These are phyloP conservation scores for Serendipita vermifera DNA, from an alignment of 768 basidiomycete species.

Conservation along the genomic window DNA sequence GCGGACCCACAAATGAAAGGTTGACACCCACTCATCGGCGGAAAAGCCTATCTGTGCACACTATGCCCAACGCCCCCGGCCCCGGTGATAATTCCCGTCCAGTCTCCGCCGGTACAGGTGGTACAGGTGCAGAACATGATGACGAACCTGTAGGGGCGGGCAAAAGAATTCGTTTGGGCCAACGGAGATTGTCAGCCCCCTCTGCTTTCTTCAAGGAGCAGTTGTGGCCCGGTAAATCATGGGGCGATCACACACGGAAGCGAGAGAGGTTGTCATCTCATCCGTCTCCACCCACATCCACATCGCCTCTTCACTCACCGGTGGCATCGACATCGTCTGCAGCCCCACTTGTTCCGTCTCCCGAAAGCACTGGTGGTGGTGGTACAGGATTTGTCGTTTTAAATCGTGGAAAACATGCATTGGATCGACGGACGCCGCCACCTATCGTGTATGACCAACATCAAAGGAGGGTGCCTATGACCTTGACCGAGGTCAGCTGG, in stretches of 20 bases:
- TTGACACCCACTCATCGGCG: neutral
- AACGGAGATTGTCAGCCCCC: neutral
- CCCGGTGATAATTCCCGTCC: conserved; percentile 20
- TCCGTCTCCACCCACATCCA: neutral
- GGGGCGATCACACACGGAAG: neutral
- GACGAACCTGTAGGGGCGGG: neutral
- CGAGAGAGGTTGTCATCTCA: neutral
- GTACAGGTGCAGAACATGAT: conserved; percentile 15
- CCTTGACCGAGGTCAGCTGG: conserved; percentile 67
- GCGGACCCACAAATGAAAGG: too few species aligned
- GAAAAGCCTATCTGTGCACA: neutral
- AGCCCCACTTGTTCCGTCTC: neutral
- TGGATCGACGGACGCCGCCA: conserved; percentile 14
- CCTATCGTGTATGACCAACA: neutral
- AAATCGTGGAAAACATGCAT: conserved; percentile 32
- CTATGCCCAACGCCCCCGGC: conserved; percentile 2
- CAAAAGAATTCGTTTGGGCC: neutral
- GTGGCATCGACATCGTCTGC: neutral
- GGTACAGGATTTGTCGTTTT: conserved; percentile 39
- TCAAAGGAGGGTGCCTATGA: conserved; percentile 18
- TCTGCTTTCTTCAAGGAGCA: neutral
- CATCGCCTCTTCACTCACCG: neutral
- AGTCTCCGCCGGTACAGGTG: conserved; percentile 24
- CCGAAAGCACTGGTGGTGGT: conserved; percentile 32
- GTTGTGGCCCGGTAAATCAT: neutral